Evolutionary conservation across 1,284 basidiomycete genomes (phyloP).

Genomic region (Ceratobasidium sp.): DNA sequence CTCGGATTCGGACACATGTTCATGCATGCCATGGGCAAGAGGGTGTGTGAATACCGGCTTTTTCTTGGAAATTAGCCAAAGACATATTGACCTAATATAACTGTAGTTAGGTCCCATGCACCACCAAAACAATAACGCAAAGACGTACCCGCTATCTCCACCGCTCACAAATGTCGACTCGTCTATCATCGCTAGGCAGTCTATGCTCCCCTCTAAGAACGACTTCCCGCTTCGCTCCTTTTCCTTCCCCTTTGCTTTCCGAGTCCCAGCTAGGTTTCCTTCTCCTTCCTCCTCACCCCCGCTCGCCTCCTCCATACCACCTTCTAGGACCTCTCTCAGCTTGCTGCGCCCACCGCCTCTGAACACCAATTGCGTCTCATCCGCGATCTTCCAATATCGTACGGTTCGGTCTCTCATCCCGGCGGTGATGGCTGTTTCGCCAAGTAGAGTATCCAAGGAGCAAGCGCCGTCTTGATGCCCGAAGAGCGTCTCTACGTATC

Average conservation of each 20-base stretch:
- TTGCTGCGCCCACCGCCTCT: constrained; percentile 89
- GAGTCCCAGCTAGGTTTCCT: constrained; percentile 56
- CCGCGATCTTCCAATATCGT: constrained; percentile 96
- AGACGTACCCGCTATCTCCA: constrained; percentile 90
- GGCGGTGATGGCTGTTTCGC: constrained; percentile 87
- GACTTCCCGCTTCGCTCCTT: constrained; percentile 61
- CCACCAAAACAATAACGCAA: constrained; percentile 46
- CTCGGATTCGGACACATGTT: constrained; percentile 76
- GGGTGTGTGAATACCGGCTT: constrained; percentile 91
- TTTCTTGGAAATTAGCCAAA: constrained; percentile 97
- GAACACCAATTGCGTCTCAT: constrained; percentile 96
- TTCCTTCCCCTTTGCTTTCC: constrained; percentile 57
- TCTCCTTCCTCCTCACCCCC: constrained; percentile 62
- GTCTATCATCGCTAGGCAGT: constrained; percentile 95
- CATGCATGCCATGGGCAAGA: constrained; percentile 88
- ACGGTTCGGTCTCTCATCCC: constrained; percentile 93
- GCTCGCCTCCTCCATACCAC: constrained; percentile 74
- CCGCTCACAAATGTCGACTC: constrained; percentile 93
- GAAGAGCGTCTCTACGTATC: constrained; percentile 96
- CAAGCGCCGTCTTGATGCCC: constrained; percentile 95
- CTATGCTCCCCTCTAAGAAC: constrained; percentile 91
- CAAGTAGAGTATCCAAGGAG: constrained; percentile 82
- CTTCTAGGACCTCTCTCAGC: constrained; percentile 84
- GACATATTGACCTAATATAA: constrained; percentile 78
- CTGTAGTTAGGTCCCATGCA: background rate